phyloP scores from a whole-genome alignment of 306 rosid species.

The Cucurbita moschata region DNA sequence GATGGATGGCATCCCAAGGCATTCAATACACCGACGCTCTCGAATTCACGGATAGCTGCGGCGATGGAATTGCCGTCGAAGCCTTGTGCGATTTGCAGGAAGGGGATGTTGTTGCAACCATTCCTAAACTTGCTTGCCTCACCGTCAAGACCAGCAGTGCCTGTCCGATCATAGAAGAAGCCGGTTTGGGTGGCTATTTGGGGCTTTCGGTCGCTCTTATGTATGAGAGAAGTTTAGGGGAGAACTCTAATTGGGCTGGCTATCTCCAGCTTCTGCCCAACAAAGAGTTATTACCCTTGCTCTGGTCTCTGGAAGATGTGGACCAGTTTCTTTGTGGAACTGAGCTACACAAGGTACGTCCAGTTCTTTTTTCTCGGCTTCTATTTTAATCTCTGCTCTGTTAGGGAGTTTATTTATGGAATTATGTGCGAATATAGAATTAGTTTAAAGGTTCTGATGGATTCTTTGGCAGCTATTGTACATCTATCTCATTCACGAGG shows the following conservation, averaged over 20 bases:
- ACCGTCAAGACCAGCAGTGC: conserved; percentile 55
- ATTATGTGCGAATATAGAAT: background rate
- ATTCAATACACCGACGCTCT: conserved; percentile 50
- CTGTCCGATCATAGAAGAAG: conserved; percentile 27
- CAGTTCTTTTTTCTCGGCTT: background rate
- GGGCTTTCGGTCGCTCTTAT: conserved; percentile 63
- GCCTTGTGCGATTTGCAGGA: conserved; percentile 41
- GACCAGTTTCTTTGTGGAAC: conserved; percentile 51
- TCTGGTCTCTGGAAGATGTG: conserved; percentile 52
- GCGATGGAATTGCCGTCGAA: conserved; percentile 38
- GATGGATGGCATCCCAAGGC: conserved; percentile 68
- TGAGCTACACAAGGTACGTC: conserved; percentile 58
- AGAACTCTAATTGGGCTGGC: conserved; percentile 49
- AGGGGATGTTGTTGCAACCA: conserved; percentile 65
- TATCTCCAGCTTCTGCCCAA: conserved; percentile 61
- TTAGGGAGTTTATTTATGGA: background rate
- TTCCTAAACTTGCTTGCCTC: conserved; percentile 71
- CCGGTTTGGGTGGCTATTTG: conserved; percentile 33
- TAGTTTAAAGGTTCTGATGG: background rate
- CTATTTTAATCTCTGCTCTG: background rate
- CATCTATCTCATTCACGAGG: background rate
- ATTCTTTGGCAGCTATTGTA: background rate
- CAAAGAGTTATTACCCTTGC: conserved; percentile 48
- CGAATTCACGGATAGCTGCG: conserved; percentile 28
- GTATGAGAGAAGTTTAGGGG: conserved; percentile 72